Percentiles rank a stretch among this genome's conserved stretches.
These are phyloP conservation scores for Tuber calosporum DNA, from an alignment of 495 filamentous ascomycete genomes.

Conservation along the genomic window DNA sequence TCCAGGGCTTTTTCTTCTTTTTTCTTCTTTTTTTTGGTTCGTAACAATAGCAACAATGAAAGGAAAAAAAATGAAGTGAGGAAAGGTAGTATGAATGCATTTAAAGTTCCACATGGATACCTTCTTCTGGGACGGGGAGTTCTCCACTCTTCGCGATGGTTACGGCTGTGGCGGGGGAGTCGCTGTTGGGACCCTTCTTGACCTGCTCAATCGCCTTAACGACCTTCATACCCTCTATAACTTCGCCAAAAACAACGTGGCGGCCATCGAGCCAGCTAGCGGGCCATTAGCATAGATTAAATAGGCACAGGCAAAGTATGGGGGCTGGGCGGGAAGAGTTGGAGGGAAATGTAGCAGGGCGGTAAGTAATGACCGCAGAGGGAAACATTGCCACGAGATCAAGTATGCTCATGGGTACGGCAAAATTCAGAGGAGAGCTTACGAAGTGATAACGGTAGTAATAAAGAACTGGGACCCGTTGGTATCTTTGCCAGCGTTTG, in stretches of 20 bases:
- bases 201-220: constrained; percentile 81
- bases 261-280: constrained; percentile 76
- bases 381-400: too few relatives aligned
- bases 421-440: constrained; percentile 41
- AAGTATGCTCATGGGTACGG: not conserved
- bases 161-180: constrained; percentile 67
- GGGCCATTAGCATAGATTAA: constrained; percentile 25
- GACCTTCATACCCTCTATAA: constrained; percentile 84
- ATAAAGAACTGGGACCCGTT: constrained; percentile 99
- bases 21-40: constrained; percentile 14
- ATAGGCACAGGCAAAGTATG: not conserved
- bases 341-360: too few relatives aligned
- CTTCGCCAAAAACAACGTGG: constrained; percentile 88
- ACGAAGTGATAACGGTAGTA: constrained; percentile 76
- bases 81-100: constrained; percentile 37
- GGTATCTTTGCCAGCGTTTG: constrained; percentile 94
- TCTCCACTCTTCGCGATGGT: constrained; percentile 95
- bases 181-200: constrained; percentile 55
- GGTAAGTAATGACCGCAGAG: too few relatives aligned
- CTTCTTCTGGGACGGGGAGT: constrained; percentile 80
- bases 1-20: not conserved
- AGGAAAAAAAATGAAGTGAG: constrained; percentile 36
- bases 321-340: not conserved
- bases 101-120: constrained; percentile 97
- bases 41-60: constrained; percentile 33